Percentiles rank a stretch among this genome's conserved stretches.
Evolutionary conservation across 148 eudicot genomes (phyloP).

Genomic region (Suaeda aralocaspica): DNA sequence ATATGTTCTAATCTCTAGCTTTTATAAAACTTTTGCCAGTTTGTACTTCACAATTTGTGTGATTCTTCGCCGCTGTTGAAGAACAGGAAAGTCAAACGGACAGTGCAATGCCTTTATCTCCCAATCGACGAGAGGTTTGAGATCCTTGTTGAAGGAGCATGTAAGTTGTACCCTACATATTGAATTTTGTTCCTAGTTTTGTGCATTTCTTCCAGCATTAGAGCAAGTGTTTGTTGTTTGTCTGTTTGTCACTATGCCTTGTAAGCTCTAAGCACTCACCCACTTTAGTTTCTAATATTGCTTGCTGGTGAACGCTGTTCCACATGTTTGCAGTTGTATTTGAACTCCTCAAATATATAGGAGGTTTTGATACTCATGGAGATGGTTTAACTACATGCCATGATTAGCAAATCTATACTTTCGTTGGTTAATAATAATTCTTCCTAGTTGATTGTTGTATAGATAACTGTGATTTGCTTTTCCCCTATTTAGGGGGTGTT

Average conservation of each 20-base stretch:
- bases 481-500: no score
- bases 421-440: no score
- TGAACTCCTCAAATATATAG: background rate
- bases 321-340: background rate
- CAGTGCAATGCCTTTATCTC: slow-evolving; percentile 78
- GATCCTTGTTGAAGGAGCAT: slow-evolving; percentile 81
- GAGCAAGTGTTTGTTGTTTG: background rate
- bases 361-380: no score
- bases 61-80: slow-evolving; percentile 61
- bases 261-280: background rate
- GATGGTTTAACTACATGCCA: no score
- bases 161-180: slow-evolving; percentile 43
- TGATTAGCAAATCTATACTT: no score
- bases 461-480: no score
- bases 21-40: slow-evolving; percentile 40
- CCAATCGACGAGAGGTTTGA: slow-evolving; percentile 78
- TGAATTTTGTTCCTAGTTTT: background rate
- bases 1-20: slow-evolving; percentile 17
- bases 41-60: slow-evolving; percentile 79
- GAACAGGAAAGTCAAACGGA: slow-evolving; percentile 42
- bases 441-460: no score
- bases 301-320: background rate
- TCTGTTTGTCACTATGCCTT: no score
- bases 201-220: background rate
- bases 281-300: background rate